These are phyloP conservation scores for Kentomonas sorsogonicus DNA, from an alignment of 208 protist species.

Conservation along the genomic window DNA sequence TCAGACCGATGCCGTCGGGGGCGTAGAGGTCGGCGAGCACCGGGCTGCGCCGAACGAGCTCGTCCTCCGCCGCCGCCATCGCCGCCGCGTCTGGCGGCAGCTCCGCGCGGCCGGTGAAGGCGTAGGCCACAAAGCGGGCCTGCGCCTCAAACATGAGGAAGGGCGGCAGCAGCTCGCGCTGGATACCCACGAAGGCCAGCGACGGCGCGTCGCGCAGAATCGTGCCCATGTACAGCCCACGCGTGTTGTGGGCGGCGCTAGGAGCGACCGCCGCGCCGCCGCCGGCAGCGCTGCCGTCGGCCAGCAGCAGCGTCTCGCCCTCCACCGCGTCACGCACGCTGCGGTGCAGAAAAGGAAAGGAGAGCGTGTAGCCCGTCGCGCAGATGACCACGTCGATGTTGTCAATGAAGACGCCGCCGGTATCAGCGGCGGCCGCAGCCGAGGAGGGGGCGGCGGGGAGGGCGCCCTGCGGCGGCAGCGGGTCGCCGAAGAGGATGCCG, in stretches of 20 bases:
- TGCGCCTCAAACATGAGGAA: conserved; percentile 85
- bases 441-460: not conserved
- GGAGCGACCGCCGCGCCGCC: not conserved
- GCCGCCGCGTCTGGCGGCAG: conserved; percentile 29
- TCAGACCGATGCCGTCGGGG: conserved; percentile 43
- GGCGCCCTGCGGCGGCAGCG: conserved; percentile 10
- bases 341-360: conserved; percentile 73
- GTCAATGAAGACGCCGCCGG: conserved; percentile 47
- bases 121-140: conserved; percentile 71
- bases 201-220: conserved; percentile 47
- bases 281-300: not conserved
- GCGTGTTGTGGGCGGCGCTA: conserved; percentile 2
- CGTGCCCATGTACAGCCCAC: conserved; percentile 76
- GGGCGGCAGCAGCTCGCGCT: conserved; percentile 68
- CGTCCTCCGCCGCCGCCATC: conserved; percentile 26
- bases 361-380: conserved; percentile 69
- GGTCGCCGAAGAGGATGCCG: conserved; percentile 42
- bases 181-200: conserved; percentile 77
- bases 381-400: conserved; percentile 73
- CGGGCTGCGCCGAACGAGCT: conserved; percentile 33
- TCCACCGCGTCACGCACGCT: conserved; percentile 60
- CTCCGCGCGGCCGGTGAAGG: conserved; percentile 57
- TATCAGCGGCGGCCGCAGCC: not conserved
- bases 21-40: conserved; percentile 32
- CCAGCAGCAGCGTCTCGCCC: conserved; percentile 16